A percentile compares a stretch with the other conserved stretches of the same genome.
Evolutionary conservation across 306 rosid genomes (phyloP).

Genomic region (Begonia masoniana): DNA sequence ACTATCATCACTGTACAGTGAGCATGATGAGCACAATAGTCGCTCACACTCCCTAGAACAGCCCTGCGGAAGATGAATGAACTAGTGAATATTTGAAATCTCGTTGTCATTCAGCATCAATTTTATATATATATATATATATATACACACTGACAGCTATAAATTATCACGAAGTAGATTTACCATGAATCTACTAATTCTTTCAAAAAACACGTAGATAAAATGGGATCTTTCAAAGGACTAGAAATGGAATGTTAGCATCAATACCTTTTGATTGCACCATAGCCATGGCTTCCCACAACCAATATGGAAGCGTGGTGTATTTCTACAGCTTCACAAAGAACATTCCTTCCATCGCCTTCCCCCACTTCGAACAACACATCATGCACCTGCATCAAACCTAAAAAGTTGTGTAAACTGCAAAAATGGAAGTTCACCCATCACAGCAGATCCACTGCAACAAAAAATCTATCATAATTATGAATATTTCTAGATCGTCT

Average conservation of each 20-base stretch:
- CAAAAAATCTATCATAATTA: too few species aligned
- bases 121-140: too few species aligned
- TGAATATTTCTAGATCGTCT: too few species aligned
- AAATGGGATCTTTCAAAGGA: background rate
- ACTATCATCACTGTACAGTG: background rate
- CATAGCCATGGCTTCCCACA: slow-evolving; percentile 38
- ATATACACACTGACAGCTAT: background rate
- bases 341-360: slow-evolving; percentile 31
- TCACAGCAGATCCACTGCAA: too few species aligned
- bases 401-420: background rate
- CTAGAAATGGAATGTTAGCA: background rate
- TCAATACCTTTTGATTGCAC: slow-evolving; percentile 50
- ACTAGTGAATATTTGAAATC: background rate
- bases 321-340: slow-evolving; percentile 23
- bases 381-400: slow-evolving; percentile 16
- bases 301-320: slow-evolving; percentile 26
- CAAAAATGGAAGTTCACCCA: background rate
- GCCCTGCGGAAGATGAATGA: background rate
- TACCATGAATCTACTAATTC: background rate
- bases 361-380: slow-evolving; percentile 16
- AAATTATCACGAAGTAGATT: background rate
- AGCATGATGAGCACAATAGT: slow-evolving; percentile 1
- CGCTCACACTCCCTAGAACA: slow-evolving; percentile 1
- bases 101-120: background rate
- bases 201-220: background rate